These are phyloP conservation scores for Tetracentron sinense DNA, from an alignment of 164 flowering plant species.

Conservation along the genomic window DNA sequence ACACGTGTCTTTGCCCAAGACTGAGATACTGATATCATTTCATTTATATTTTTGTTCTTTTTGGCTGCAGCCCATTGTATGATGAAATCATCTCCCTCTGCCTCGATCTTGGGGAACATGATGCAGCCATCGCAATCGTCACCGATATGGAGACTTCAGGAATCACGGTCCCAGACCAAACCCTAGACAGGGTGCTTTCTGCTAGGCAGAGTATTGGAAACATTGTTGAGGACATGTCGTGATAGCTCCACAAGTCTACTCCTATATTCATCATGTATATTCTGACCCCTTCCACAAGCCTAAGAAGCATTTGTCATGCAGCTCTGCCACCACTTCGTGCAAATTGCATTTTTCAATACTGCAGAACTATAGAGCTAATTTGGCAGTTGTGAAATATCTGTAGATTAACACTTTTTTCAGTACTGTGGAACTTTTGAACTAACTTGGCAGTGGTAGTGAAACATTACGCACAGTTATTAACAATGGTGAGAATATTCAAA, in stretches of 20 bases:
- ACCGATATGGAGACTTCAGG: conserved; percentile 91
- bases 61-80: conserved; percentile 69
- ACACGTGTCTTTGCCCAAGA: too few species aligned
- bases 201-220: conserved; percentile 48
- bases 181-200: conserved; percentile 71
- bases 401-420: too few species aligned
- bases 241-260: neutral
- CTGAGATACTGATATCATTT: neutral
- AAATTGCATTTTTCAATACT: neutral
- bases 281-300: neutral
- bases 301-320: neutral
- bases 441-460: neutral
- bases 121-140: conserved; percentile 88
- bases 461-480: too few species aligned
- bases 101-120: conserved; percentile 85
- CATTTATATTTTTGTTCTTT: neutral
- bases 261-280: neutral
- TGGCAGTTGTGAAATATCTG: neutral
- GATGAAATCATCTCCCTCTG: conserved; percentile 80
- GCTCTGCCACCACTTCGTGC: neutral
- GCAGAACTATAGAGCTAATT: neutral
- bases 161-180: conserved; percentile 68
- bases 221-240: conserved; percentile 18
- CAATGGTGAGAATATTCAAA: neutral
- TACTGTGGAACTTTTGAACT: neutral